A percentile compares a stretch with the other conserved stretches of the same genome.
Evolutionary conservation across 805 yeast species (phyloP).

Genomic region (Yueomyces sp.): DNA sequence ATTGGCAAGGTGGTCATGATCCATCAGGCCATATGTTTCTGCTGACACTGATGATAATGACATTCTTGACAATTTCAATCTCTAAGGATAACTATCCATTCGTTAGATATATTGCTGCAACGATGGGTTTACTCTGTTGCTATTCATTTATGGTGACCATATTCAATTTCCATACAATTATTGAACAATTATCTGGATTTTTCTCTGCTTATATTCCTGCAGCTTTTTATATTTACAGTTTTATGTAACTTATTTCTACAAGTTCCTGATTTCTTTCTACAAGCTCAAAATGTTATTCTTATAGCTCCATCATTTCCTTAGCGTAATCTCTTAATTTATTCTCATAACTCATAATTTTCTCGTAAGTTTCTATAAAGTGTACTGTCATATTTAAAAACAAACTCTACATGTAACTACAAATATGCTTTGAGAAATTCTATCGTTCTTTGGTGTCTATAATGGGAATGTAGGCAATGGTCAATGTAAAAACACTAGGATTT

Average conservation of each 20-base stretch:
- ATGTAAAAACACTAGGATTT: not conserved
- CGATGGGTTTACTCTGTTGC: constrained; percentile 47
- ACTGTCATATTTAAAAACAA: too few species aligned
- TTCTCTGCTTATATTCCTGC: constrained; percentile 36
- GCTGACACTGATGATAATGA: constrained; percentile 29
- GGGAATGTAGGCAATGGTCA: too few species aligned
- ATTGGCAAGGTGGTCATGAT: constrained; percentile 83
- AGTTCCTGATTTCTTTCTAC: too few species aligned
- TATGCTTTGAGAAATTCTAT: too few species aligned
- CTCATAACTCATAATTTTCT: too few species aligned
- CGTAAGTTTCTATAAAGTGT: too few species aligned
- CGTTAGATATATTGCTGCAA: constrained; percentile 36
- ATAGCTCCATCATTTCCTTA: too few species aligned
- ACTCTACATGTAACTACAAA: too few species aligned
- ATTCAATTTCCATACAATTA: constrained; percentile 68
- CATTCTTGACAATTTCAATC: not conserved
- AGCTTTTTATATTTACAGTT: not conserved
- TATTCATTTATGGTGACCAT: constrained; percentile 82
- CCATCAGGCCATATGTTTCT: constrained; percentile 91
- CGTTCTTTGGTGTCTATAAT: too few species aligned
- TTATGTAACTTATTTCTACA: not conserved
- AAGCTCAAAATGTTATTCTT: too few species aligned
- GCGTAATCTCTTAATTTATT: too few species aligned
- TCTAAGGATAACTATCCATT: not conserved
- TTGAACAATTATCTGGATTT: constrained; percentile 64